Evolutionary conservation across 208 protist species (phyloP).

Genomic region (Acanthamoeba royreba): DNA sequence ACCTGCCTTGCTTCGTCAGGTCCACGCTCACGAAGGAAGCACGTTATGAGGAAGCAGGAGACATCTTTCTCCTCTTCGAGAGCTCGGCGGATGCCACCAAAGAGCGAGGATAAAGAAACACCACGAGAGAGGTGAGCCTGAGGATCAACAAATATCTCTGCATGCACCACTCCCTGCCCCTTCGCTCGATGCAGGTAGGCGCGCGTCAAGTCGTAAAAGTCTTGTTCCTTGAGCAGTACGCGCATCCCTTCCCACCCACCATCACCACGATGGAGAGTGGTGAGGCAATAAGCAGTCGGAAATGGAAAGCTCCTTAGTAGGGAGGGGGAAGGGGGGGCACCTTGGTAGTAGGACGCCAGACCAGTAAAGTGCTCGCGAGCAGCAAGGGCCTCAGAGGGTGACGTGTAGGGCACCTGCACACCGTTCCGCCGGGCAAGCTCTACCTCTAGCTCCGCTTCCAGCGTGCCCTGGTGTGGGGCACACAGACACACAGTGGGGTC

Average conservation of each 20-base stretch:
- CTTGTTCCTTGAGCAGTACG: not conserved
- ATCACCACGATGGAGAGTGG: no score
- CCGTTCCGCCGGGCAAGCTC: not conserved
- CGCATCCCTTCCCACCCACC: no score
- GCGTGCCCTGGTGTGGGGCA: not conserved
- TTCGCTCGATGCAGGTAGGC: not conserved
- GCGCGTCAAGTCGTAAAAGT: not conserved
- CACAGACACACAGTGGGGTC: no score
- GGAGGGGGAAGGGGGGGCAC: no score
- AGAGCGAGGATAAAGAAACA: not conserved
- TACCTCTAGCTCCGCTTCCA: not conserved
- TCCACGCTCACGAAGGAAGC: not conserved
- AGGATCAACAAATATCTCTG: not conserved
- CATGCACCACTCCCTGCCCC: not conserved
- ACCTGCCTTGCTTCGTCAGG: not conserved
- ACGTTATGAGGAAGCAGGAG: not conserved
- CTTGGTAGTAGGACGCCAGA: not conserved
- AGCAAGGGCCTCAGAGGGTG: not conserved
- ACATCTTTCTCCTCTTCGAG: not conserved
- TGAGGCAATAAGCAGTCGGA: no score
- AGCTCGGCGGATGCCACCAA: not conserved
- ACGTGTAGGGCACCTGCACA: not conserved
- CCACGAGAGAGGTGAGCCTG: not conserved
- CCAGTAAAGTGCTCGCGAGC: not conserved
- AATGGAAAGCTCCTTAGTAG: not conserved